Evolutionary conservation across 345 rosid species (phyloP).

Genomic region (Dovyalis caffra): DNA sequence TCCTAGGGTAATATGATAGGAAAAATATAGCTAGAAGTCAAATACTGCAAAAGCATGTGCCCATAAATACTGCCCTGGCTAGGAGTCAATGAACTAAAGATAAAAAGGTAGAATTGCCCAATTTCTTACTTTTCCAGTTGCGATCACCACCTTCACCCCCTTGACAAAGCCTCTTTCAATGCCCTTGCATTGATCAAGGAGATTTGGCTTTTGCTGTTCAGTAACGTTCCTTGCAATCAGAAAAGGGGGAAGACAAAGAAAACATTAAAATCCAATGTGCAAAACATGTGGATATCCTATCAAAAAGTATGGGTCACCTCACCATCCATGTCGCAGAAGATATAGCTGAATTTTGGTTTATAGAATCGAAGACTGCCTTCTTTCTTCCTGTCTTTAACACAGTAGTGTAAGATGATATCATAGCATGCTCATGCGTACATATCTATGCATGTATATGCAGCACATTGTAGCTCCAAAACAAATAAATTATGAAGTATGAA

Average conservation of each 20-base stretch:
- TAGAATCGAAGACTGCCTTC: conserved; percentile 81
- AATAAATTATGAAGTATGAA: background rate
- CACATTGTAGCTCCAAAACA: conserved; percentile 16
- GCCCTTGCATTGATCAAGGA: conserved; percentile 68
- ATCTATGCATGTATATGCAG: background rate
- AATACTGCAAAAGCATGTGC: background rate
- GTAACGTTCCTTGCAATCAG: conserved; percentile 62
- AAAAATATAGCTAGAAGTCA: background rate
- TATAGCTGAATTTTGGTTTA: conserved; percentile 85
- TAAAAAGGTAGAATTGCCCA: background rate
- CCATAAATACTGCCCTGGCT: background rate
- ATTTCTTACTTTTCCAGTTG: conserved; percentile 81
- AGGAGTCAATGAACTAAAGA: conserved; percentile 9
- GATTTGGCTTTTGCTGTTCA: conserved; percentile 76
- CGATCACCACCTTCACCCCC: conserved; percentile 93
- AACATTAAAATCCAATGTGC: conserved; percentile 14
- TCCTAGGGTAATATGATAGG: background rate
- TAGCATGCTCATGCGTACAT: background rate
- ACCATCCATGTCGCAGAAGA: conserved; percentile 99
- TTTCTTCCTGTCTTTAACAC: conserved; percentile 82
- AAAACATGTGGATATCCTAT: conserved; percentile 10
- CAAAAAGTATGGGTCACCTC: conserved; percentile 26
- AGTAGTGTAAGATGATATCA: conserved; percentile 41
- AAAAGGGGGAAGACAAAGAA: background rate
- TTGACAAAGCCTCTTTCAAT: conserved; percentile 74